phyloP scores from a whole-genome alignment of 805 yeast genomes.

The Saccharomycopsis capsularis region DNA sequence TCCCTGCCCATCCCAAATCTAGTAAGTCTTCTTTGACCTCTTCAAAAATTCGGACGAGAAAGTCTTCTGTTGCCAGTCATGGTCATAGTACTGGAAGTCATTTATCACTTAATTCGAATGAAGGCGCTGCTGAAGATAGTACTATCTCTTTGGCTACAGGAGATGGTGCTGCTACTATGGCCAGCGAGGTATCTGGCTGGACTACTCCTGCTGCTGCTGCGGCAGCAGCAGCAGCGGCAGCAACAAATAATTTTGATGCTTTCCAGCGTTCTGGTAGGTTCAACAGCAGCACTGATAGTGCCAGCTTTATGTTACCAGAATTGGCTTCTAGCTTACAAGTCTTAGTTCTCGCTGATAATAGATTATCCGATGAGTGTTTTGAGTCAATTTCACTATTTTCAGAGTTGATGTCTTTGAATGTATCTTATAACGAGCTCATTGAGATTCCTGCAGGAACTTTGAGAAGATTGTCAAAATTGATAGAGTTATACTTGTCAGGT shows the following conservation, averaged over 20 bases:
- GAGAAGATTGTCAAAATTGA: slow-evolving; percentile 46
- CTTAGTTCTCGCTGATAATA: slow-evolving; percentile 75
- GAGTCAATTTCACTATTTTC: slow-evolving; percentile 54
- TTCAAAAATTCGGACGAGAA: slow-evolving; percentile 4
- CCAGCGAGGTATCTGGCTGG: background rate
- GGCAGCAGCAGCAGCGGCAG: background rate
- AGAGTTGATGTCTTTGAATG: slow-evolving; percentile 56
- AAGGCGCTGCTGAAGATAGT: background rate
- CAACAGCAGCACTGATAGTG: slow-evolving; percentile 21
- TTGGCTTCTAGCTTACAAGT: slow-evolving; percentile 46
- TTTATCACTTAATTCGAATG: background rate
- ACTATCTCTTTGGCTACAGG: background rate
- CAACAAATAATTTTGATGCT: background rate
- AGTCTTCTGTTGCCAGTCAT: slow-evolving; percentile 4
- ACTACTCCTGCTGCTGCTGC: background rate
- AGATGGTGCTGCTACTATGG: background rate
- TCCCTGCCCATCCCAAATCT: slow-evolving; percentile 21
- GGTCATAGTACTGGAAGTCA: background rate
- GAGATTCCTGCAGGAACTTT: slow-evolving; percentile 78
- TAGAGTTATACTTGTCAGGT: slow-evolving; percentile 73
- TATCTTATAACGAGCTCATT: slow-evolving; percentile 76
- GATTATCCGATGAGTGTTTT: slow-evolving; percentile 70
- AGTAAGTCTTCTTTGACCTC: slow-evolving; percentile 16
- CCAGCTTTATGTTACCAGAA: slow-evolving; percentile 3
- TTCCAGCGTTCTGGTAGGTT: slow-evolving; percentile 1